A percentile compares a stretch with the other conserved stretches of the same genome.
Evolutionary conservation across 169 alveolate species (phyloP).

Genomic region (Plasmodium gallinaceum): DNA sequence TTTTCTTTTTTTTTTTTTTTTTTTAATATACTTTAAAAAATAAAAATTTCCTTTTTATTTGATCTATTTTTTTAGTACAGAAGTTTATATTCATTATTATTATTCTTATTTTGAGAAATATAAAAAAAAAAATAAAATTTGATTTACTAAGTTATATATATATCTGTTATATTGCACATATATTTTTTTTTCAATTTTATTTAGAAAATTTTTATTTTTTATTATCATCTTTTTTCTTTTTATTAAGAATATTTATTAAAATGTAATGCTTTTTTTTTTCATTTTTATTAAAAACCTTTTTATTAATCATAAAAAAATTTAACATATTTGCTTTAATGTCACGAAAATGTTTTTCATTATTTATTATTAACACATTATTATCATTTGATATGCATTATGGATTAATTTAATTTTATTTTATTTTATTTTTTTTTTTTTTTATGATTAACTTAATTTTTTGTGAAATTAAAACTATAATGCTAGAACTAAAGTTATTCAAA

Average conservation of each 20-base stretch:
- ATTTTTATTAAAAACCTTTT: constrained; percentile 2
- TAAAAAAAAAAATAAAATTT: too few relatives aligned
- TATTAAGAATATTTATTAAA: constrained; percentile 15
- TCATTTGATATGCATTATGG: too few relatives aligned
- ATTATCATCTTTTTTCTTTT: constrained; percentile 26
- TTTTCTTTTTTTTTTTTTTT: neutral
- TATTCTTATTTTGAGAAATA: too few relatives aligned
- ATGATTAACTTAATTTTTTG: constrained; percentile 15
- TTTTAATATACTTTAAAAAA: neutral
- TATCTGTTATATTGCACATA: too few relatives aligned
- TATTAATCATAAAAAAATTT: constrained; percentile 12
- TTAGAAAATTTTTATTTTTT: neutral
- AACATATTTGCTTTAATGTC: constrained; percentile 27
- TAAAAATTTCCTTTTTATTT: neutral
- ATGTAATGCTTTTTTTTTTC: constrained; percentile 16
- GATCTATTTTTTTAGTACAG: constrained; percentile 21
- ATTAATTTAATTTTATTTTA: neutral
- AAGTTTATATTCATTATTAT: neutral
- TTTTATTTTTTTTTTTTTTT: constrained; percentile 8
- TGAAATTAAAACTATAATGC: neutral
- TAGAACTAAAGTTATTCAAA: neutral
- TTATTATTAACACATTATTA: neutral
- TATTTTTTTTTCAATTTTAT: too few relatives aligned
- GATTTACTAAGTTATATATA: too few relatives aligned
- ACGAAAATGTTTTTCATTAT: constrained; percentile 10